Base-by-base conservation (phyloP, 495 filamentous ascomycete species). In the Poronia punctata region DNA sequence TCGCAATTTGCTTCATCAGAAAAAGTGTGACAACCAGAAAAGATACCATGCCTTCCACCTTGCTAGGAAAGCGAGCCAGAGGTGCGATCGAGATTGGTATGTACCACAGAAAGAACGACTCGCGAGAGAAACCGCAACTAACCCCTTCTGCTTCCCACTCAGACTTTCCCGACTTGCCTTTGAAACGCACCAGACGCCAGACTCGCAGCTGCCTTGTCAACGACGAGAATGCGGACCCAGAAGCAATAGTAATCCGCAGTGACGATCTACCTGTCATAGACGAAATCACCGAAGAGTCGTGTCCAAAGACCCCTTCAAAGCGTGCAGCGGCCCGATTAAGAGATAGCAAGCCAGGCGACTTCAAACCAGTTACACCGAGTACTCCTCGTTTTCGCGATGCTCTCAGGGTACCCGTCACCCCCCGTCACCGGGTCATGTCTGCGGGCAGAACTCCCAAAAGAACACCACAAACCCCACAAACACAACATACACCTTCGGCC, bases 51-150 rank as follows among this genome's bases (percentile, higher is more conserved):
- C 70, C 74, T 50, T 67, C 72, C 47, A 70, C 76, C 39, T 72
- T 81, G 35, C 66, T 87, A 37, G 82, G 83, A 57, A 88, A 93
- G 76, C 79, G 86, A 51, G 74, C 74, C 59, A 68, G 80, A 68
- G 61, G 64, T 57, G 64, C 66, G 48, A 49, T 60, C 55, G 51
- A 70, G 51, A 62, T 68, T 61, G 79, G 85, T 86, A 82, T 59
- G 68, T 51, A 11, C 54, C 20, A 38, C 43, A 30, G 21, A 26
- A 53, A 33, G 37, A 20, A 31, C 19, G 28, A 24, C 51, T 34
- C 35, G 38, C 55, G 35, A 59, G 48, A 37, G 42, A 50, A 50
- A 43, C 16, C 38, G 55, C 33, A 46, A 49, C 53, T 68, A 61
- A 71, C 62, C 34, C 33, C 41, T 41, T 32, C 3, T n/a, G n/a